Conservation (phyloP, 2,329 filamentous ascomycete genomes). For the Xylariaceae sp. region DNA sequence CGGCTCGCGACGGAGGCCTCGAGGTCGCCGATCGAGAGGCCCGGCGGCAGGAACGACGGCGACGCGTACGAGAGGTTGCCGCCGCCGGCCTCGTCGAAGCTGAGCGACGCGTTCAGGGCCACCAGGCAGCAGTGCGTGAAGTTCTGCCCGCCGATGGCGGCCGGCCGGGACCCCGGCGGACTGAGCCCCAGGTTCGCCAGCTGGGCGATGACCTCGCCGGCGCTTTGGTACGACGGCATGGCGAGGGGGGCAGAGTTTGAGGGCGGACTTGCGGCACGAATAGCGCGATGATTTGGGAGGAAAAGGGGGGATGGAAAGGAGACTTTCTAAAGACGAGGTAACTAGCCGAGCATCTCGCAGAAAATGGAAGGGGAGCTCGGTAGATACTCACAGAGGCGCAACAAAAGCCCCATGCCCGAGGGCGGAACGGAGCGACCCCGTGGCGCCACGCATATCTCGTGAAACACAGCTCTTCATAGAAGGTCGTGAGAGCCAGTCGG, state of each 20-base stretch:
- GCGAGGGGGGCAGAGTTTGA: slow-evolving; percentile 1
- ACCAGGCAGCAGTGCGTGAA: slow-evolving; percentile 24
- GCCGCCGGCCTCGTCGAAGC: slow-evolving; percentile 6
- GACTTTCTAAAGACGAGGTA: too few species aligned
- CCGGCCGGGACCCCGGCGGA: slow-evolving; percentile 8
- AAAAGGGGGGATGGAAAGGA: too few species aligned
- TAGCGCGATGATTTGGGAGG: too few species aligned
- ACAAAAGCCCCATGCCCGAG: too few species aligned
- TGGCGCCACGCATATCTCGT: too few species aligned
- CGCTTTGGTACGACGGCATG: slow-evolving; percentile 6
- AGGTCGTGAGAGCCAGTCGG: too few species aligned
- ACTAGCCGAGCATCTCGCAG: too few species aligned
- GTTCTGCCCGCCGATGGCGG: slow-evolving; percentile 19
- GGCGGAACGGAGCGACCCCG: too few species aligned
- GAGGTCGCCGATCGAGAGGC: slow-evolving; percentile 12
- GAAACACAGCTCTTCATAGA: too few species aligned
- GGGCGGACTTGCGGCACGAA: too few species aligned
- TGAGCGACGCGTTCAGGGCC: slow-evolving; percentile 20
- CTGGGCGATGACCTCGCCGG: slow-evolving; percentile 17
- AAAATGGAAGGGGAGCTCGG: too few species aligned
- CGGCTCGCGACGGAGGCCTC: slow-evolving; percentile 7
- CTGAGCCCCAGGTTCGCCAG: slow-evolving; percentile 13
- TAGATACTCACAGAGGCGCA: too few species aligned
- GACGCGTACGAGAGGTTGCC: slow-evolving; percentile 18
- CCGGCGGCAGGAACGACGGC: slow-evolving; percentile 16